Evolutionary conservation across 2,329 filamentous ascomycete genomes (phyloP), one percentile per base, ranked within the genome.

Genomic region (Hirsutella minnesotensis): DNA sequence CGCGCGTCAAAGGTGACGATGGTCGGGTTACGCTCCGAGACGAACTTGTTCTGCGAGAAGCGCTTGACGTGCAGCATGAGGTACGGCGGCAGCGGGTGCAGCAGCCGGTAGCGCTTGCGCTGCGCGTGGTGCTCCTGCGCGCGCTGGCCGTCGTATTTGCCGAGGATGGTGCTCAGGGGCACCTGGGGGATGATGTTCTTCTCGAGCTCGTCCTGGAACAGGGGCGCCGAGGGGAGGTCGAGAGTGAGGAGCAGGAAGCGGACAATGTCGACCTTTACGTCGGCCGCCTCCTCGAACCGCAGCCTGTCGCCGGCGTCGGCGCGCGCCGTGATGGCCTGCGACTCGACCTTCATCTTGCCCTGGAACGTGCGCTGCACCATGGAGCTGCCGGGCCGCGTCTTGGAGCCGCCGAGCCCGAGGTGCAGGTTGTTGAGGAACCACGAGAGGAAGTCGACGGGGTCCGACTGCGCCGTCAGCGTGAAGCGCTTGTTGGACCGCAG

Each of bases 381-480:
- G 58, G 83, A 90, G 53, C 80, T 83, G 21, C 82, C 79, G 1
- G 89, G 84, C 54, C 87, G 92, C 8, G 84, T 83, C 59, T 87
- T 90, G 58, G 83, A 89, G 48, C 92, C 92, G 42, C 92, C 92
- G 2, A 98, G 76, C 18, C 86, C 84, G 15, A 95, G 73, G 60
- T 98, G 92, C 10, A 98, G 75, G 60, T 94, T 86, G 68, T 98
- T 96, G 44, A 98, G 75, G 60, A 96, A 95, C 92, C 92, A 98
- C 21, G 86, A 89, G 38, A 98, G 71, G 56, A 98, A 96, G 38
- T 98, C 92, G 47, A 95, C 88, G 0, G 92, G 92, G 60, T 98
- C 92, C 18, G 89, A 92, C 66, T 96, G 92, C 22, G 80, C 71
- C 0, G 88, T 94, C 39, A 96, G 72, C 5, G 83, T 92, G 66